Percentiles rank a stretch among this genome's conserved stretches.
phyloP scores from a whole-genome alignment of 345 rosid genomes.

The Acer saccharum region DNA sequence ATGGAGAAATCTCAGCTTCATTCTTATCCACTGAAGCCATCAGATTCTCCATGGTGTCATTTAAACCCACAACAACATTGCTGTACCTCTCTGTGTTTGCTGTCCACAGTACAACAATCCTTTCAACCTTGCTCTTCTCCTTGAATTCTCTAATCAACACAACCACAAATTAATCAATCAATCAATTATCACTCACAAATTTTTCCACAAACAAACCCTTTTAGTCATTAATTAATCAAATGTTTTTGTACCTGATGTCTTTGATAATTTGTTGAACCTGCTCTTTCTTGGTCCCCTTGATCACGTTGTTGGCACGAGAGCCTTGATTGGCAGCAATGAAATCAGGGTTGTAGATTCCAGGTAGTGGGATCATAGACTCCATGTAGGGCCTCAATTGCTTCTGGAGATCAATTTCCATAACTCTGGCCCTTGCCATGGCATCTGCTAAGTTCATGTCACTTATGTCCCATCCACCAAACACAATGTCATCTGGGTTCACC shows the following conservation, averaged over 20 bases:
- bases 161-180: background rate
- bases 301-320: constrained; percentile 83
- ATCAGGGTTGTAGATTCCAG: constrained; percentile 87
- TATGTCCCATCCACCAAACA: constrained; percentile 99
- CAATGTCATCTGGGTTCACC: constrained; percentile 93
- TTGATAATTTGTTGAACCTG: constrained; percentile 77
- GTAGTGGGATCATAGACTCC: constrained; percentile 93
- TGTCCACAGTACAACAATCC: constrained; percentile 92
- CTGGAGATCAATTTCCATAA: constrained; percentile 87
- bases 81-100: constrained; percentile 99
- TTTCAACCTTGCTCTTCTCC: constrained; percentile 83
- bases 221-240: background rate
- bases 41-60: constrained; percentile 90
- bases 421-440: constrained; percentile 94
- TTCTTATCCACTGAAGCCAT: constrained; percentile 76
- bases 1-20: constrained; percentile 94
- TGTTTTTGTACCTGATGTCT: constrained; percentile 68
- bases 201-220: background rate
- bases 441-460: constrained; percentile 96
- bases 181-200: background rate
- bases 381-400: constrained; percentile 94
- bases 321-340: constrained; percentile 98
- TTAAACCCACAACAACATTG: constrained; percentile 76
- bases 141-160: constrained; percentile 73
- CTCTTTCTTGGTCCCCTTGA: constrained; percentile 86